Evolutionary conservation across 139 green algal genomes (phyloP).

Genomic region (Tetradesmus obliquus): DNA sequence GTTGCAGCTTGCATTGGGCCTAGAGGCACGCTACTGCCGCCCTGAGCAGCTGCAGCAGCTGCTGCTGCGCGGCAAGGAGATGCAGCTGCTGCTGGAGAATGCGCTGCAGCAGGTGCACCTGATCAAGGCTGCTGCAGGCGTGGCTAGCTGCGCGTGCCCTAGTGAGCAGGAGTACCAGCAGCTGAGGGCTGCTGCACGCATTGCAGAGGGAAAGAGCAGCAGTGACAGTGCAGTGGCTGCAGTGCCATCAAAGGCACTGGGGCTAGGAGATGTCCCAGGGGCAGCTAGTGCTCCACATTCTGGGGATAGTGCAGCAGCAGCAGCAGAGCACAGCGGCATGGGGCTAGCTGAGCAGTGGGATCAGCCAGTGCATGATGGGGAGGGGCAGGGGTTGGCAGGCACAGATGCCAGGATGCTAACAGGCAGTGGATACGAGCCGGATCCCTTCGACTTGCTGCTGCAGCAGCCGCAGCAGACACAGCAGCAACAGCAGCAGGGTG

Average conservation of each 20-base stretch:
- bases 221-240: background rate
- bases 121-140: background rate
- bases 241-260: background rate
- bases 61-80: conserved; percentile 18
- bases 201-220: background rate
- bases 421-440: background rate
- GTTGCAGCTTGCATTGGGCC: conserved; percentile 6
- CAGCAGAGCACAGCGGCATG: background rate
- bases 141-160: background rate
- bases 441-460: background rate
- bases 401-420: background rate
- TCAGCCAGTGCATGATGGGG: background rate
- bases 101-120: conserved; percentile 35
- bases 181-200: background rate
- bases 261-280: background rate
- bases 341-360: background rate
- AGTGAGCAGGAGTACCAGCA: conserved; percentile 11
- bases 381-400: background rate
- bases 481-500: background rate
- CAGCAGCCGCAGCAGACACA: background rate
- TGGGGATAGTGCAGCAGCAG: background rate
- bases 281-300: background rate
- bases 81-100: conserved; percentile 27
- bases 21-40: conserved; percentile 17
- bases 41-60: conserved; percentile 15